Evolutionary conservation across 78 protist species (phyloP).

Genomic region (Carpediemonas membranifera): DNA sequence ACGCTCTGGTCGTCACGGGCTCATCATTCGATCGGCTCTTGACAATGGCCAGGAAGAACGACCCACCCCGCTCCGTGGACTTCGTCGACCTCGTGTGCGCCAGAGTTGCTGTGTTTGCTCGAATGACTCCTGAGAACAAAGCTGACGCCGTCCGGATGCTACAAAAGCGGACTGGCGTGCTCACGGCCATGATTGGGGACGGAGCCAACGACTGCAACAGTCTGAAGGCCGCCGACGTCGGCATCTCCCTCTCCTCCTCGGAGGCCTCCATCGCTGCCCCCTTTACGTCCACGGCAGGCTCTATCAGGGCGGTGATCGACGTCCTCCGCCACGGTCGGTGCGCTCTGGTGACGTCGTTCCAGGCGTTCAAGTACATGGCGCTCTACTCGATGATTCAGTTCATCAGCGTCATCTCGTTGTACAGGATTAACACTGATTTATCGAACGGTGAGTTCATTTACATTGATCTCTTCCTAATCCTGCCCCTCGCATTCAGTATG

Average conservation of each 20-base stretch:
- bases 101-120: conserved; percentile 36
- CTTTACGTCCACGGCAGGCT: conserved; percentile 39
- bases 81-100: neutral
- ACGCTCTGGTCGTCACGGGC: too few species aligned
- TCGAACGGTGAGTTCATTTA: conserved; percentile 40
- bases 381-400: conserved; percentile 59
- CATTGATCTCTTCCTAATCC: conserved; percentile 45
- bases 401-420: conserved; percentile 45
- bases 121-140: conserved; percentile 61
- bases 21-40: too few species aligned
- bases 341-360: conserved; percentile 48
- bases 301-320: conserved; percentile 23
- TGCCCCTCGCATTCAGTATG: conserved; percentile 59
- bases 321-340: conserved; percentile 51
- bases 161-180: too few species aligned
- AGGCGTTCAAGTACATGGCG: conserved; percentile 57
- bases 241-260: conserved; percentile 49
- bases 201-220: conserved; percentile 73
- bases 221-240: conserved; percentile 60
- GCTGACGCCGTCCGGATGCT: conserved; percentile 14
- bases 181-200: conserved; percentile 65
- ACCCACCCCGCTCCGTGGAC: neutral
- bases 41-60: too few species aligned
- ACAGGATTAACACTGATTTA: conserved; percentile 16
- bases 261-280: conserved; percentile 74